Percentiles rank a stretch among this genome's conserved stretches.
phyloP scores from a whole-genome alignment of 768 basidiomycete species.

The Lentinula edodes region DNA sequence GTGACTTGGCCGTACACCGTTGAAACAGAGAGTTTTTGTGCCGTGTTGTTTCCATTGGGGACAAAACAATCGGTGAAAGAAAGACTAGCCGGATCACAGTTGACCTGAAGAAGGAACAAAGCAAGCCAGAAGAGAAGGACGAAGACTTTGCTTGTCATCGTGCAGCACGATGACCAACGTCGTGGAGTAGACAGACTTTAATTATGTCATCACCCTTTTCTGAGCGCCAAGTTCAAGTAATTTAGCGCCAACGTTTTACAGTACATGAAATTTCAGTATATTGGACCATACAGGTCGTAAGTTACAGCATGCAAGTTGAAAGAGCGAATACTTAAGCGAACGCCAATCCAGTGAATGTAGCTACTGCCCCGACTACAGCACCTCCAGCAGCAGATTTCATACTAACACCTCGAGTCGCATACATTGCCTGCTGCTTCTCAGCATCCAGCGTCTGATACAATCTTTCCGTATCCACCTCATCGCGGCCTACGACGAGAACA shows the following conservation, averaged over 20 bases:
- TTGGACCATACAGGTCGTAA: neutral
- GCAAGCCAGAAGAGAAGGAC: neutral
- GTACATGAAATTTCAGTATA: neutral
- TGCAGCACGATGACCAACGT: slow-evolving; percentile 1
- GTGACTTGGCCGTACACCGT: slow-evolving; percentile 71
- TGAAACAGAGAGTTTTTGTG: slow-evolving; percentile 59
- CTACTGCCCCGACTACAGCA: slow-evolving; percentile 56
- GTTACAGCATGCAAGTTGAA: neutral
- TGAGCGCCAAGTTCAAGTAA: neutral
- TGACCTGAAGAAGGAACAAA: neutral
- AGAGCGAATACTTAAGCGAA: slow-evolving; percentile 25
- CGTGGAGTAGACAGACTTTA: neutral
- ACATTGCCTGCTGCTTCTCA: slow-evolving; percentile 16
- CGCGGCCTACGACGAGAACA: slow-evolving; percentile 48
- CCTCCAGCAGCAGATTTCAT: slow-evolving; percentile 47
- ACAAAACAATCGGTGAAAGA: slow-evolving; percentile 68
- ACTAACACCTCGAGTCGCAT: slow-evolving; percentile 11
- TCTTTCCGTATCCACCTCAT: slow-evolving; percentile 38
- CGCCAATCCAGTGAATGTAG: slow-evolving; percentile 55
- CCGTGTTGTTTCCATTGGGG: slow-evolving; percentile 30
- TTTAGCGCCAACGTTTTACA: neutral
- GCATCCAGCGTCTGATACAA: slow-evolving; percentile 28
- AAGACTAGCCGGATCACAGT: slow-evolving; percentile 55
- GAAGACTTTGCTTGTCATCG: neutral
- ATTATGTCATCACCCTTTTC: neutral